phyloP scores from a whole-genome alignment of 1,284 basidiomycete genomes.

The Chalciporus sp. region DNA sequence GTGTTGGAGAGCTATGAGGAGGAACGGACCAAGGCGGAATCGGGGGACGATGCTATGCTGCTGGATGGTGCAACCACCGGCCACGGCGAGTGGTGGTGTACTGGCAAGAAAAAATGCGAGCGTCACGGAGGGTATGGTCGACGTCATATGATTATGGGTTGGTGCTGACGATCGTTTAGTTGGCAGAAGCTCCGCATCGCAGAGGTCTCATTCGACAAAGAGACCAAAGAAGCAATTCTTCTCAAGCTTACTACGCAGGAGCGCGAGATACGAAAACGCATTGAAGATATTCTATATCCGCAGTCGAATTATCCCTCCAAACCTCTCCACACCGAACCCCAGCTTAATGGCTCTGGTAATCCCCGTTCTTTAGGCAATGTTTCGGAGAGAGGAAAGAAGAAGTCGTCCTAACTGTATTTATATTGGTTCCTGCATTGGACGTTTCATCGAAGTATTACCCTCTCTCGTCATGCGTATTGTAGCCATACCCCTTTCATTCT shows the following conservation, averaged over 20 bases:
- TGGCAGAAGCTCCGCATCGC: constrained; percentile 78
- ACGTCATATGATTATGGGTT: constrained; percentile 6
- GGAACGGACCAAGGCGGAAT: constrained; percentile 33
- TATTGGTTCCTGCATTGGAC: constrained; percentile 22
- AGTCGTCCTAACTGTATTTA: constrained; percentile 44
- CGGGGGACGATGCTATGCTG: constrained; percentile 32
- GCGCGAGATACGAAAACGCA: constrained; percentile 69
- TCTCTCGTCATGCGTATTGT: constrained; percentile 6
- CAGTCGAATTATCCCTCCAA: constrained; percentile 45
- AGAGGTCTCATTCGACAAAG: constrained; percentile 72
- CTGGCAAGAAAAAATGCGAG: constrained; percentile 71
- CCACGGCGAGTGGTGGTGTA: constrained; percentile 72
- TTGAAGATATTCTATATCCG: constrained; percentile 68
- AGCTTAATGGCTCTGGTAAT: constrained; percentile 49
- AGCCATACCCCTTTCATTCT: constrained; percentile 18
- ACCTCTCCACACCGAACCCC: constrained; percentile 41
- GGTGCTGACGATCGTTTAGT: constrained; percentile 38
- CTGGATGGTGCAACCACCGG: constrained; percentile 41
- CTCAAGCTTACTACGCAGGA: constrained; percentile 66
- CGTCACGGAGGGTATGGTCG: constrained; percentile 70
- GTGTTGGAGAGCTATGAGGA: constrained; percentile 72
- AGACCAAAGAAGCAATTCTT: constrained; percentile 64
- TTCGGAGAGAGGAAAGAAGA: constrained; percentile 64
- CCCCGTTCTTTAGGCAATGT: constrained; percentile 44
- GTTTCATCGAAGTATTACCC: not conserved